Percentiles rank a stretch among this genome's conserved stretches.
Conservation (phyloP, 2,329 filamentous ascomycete species). For the Fusarium sp. region DNA sequence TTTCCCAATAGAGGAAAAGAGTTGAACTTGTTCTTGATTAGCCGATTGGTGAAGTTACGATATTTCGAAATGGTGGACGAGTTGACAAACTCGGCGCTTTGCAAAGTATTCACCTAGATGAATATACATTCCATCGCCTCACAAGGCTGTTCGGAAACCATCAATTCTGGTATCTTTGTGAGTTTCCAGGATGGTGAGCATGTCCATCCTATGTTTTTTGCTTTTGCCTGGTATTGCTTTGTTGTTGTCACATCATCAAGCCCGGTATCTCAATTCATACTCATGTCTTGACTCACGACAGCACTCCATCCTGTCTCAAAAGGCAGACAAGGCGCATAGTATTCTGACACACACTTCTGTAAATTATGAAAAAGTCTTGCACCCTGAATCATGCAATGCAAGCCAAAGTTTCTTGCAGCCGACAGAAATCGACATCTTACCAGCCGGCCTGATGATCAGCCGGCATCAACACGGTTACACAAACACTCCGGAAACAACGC, state of each 20-base stretch:
- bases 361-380: background rate
- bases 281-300: background rate
- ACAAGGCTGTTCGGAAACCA: background rate
- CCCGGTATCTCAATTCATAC: slow-evolving; percentile 1
- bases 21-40: background rate
- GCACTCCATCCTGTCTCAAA: background rate
- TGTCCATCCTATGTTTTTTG: background rate
- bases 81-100: background rate
- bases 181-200: background rate
- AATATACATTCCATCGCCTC: slow-evolving; percentile 2
- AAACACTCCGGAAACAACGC: background rate
- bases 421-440: background rate
- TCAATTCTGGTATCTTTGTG: background rate
- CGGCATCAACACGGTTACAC: background rate
- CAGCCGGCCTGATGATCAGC: background rate
- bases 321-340: background rate
- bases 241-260: slow-evolving; percentile 3
- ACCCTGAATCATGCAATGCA: background rate
- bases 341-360: background rate
- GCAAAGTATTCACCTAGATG: background rate
- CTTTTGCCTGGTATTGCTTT: background rate
- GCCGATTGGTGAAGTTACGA: background rate
- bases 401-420: background rate
- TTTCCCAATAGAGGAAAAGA: background rate
- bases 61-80: background rate